These are phyloP conservation scores for Trichosporon asahii DNA, from an alignment of 1,284 basidiomycete genomes.

Conservation along the genomic window DNA sequence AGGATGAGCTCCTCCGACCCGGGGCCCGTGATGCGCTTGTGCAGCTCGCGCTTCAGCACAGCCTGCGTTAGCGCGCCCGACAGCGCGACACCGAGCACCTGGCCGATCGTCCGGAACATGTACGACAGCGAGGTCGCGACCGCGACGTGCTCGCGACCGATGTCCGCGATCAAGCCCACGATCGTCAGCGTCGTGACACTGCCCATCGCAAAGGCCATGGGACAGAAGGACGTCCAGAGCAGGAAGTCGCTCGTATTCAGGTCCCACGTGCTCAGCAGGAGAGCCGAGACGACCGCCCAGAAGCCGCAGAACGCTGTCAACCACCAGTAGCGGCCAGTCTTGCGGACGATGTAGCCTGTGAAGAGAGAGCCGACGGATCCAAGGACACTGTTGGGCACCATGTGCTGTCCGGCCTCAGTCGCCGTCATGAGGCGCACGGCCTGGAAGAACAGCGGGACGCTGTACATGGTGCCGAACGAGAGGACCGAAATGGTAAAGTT, in stretches of 20 bases:
- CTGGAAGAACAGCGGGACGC: conserved; percentile 80
- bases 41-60: conserved; percentile 65
- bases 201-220: conserved; percentile 29
- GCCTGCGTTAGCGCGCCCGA: conserved; percentile 76
- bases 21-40: conserved; percentile 68
- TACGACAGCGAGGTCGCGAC: conserved; percentile 87
- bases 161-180: conserved; percentile 72
- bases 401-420: conserved; percentile 70
- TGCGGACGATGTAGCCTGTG: conserved; percentile 80
- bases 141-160: conserved; percentile 72
- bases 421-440: conserved; percentile 74
- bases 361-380: conserved; percentile 75
- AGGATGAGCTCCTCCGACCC: conserved; percentile 58
- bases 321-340: conserved; percentile 72
- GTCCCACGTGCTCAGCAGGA: conserved; percentile 35
- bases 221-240: conserved; percentile 22
- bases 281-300: conserved; percentile 28
- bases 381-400: conserved; percentile 81
- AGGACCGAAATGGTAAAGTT: conserved; percentile 65
- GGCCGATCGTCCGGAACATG: conserved; percentile 82
- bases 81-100: conserved; percentile 82
- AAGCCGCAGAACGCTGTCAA: conserved; percentile 50
- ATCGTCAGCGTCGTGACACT: conserved; percentile 43
- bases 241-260: conserved; percentile 56
- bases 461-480: conserved; percentile 80